Conservation (phyloP, 139 green algal species). For the Micromonas commoda region DNA sequence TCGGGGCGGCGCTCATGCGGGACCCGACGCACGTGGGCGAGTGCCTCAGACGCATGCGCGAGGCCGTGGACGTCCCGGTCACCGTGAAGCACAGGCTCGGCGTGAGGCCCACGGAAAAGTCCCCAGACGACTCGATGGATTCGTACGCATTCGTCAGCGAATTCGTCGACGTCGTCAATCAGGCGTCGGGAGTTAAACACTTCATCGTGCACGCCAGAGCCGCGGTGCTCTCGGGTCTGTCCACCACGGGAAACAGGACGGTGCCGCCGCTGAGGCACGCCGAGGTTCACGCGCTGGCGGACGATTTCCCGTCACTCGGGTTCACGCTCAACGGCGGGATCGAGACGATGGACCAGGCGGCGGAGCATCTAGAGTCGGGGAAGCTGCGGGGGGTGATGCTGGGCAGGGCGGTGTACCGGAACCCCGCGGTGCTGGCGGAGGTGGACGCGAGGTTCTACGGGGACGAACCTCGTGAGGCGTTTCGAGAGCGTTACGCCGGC, state of each 20-base stretch:
- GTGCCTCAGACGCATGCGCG: constrained; percentile 6
- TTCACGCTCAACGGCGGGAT: constrained; percentile 35
- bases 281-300: constrained; percentile 23
- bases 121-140: not conserved
- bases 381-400: constrained; percentile 32
- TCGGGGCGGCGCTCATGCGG: constrained; percentile 35
- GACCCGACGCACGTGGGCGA: not conserved
- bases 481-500: too few relatives aligned
- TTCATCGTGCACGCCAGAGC: constrained; percentile 26
- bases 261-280: constrained; percentile 32
- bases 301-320: constrained; percentile 31
- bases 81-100: constrained; percentile 52
- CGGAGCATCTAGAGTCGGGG: too few relatives aligned
- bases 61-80: constrained; percentile 31
- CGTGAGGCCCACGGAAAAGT: constrained; percentile 15
- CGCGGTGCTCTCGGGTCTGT: constrained; percentile 25
- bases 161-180: not conserved
- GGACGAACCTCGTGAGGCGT: not conserved
- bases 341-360: not conserved
- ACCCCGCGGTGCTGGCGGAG: constrained; percentile 16
- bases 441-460: constrained; percentile 26
- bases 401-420: constrained; percentile 24
- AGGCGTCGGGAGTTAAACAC: not conserved
- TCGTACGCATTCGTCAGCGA: not conserved
- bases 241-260: constrained; percentile 19